These are phyloP conservation scores for Mariannaea sp. DNA, from an alignment of 2,329 filamentous ascomycete genomes.

Conservation along the genomic window DNA sequence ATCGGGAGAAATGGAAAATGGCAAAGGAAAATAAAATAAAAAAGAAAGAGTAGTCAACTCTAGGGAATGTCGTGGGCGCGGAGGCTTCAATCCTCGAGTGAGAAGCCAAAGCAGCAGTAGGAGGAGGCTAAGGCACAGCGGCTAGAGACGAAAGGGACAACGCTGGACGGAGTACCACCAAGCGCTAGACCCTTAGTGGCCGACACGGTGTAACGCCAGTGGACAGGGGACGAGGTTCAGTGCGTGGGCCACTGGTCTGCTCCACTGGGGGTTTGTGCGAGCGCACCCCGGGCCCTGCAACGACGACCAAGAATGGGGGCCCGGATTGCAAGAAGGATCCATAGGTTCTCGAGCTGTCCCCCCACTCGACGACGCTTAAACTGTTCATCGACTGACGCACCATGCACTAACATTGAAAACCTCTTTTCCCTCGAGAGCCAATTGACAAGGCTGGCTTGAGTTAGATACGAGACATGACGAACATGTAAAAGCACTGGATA, in stretches of 20 bases:
- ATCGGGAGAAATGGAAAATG: slow-evolving; percentile 19
- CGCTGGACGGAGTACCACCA: slow-evolving; percentile 6
- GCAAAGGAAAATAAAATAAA: slow-evolving; percentile 10
- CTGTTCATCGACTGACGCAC: slow-evolving; percentile 27
- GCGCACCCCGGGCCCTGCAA: too few relatives aligned
- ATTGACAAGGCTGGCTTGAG: background rate
- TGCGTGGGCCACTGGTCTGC: too few relatives aligned
- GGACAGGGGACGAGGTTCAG: slow-evolving; percentile 29
- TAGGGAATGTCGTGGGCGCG: slow-evolving; percentile 31
- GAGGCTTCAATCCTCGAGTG: slow-evolving; percentile 28
- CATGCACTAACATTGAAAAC: slow-evolving; percentile 29
- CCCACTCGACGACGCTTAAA: slow-evolving; percentile 19
- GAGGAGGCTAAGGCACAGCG: slow-evolving; percentile 31
- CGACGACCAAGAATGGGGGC: too few relatives aligned
- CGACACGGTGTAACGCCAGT: slow-evolving; percentile 37
- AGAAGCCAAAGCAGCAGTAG: slow-evolving; percentile 10
- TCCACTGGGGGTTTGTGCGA: slow-evolving; percentile 31
- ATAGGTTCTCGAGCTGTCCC: background rate
- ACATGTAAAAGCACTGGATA: background rate
- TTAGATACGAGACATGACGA: slow-evolving; percentile 8
- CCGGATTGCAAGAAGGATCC: too few relatives aligned
- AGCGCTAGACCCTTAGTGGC: slow-evolving; percentile 28
- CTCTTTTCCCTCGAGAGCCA: slow-evolving; percentile 1
- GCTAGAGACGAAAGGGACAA: slow-evolving; percentile 20
- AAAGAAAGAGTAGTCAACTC: slow-evolving; percentile 16